Base-by-base conservation (phyloP, 768 basidiomycete genomes). In the Suillus hirtellus region DNA sequence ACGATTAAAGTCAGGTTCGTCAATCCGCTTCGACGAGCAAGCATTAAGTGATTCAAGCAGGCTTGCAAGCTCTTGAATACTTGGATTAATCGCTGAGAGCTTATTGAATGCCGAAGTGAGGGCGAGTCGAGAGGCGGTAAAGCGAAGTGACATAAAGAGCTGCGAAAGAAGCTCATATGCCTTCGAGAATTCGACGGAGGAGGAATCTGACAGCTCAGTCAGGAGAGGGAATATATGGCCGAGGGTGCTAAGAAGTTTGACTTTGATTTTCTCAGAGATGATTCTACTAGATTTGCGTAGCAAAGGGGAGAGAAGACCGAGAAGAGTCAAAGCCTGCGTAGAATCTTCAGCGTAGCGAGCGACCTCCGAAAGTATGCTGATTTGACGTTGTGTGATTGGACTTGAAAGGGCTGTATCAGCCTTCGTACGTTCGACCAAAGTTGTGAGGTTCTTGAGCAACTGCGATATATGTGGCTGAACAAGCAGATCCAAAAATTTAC, bases 1-100 rank as follows among this genome's bases (percentile, higher is more conserved):
- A 35, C 86, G 83, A 62, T 96, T 92, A 67, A 97, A 98, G 73
- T 99, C 94, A 2, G 95, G 92, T 71, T 99, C 95, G 62, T 96
- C 94, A 40, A 95, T 74, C 8, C 95, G 84, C 68, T 87, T 90
- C 1, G 75, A 74, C 1, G 95, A 96, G 71, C 89, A 99, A 0
- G 96, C 88, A 69, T 99, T 99, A 66, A 99, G 80, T 0, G 81
- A 81, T 9, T 82, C 83, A 60, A 94, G 69, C 5, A 95, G 74
- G 8, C 79, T 73, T 1, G 88, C 82, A 1, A 93, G 63, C 38
- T 69, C 62, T 47, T 76, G 68, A 21, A 93, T 77, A 2, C 80
- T 74, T 0, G 85, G 67, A n/a, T 72, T 61, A 9, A 71, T 31
- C 2, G 24, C 53, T n/a, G 81, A 79, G 31, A 90, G 74, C 15